Evolutionary conservation across 345 rosid species (phyloP), one percentile per base, ranked within the genome.

Genomic region (Trapa bicornis): DNA sequence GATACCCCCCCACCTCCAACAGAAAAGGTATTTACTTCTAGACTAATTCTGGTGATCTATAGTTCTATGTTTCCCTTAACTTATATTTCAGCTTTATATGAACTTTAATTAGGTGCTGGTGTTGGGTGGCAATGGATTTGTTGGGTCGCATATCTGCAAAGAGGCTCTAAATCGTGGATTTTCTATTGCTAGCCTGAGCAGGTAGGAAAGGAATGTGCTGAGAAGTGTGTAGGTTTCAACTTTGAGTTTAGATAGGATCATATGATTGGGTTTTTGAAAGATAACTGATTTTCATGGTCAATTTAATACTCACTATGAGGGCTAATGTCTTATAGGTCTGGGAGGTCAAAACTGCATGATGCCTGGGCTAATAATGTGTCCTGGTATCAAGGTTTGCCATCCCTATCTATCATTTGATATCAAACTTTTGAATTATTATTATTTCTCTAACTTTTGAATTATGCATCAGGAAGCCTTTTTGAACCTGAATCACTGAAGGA

Each of bases 41-140:
- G 14, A 16, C 32, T 9, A 61, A 9, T 65, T 13, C 42, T n/a
- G 35, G 66, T 12, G 32, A 22, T 33, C 29, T 38, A 17, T 29
- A 50, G 17, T 68, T 52, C 38, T 14, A 4, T 47, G 58, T 22
- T 65, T 2, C 1, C 15, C 37, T 37, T 47, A 16, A 17, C 47
- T 54, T n/a, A 39, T 65, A n/a, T 22, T 3, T 32, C 47, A 22
- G 47, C 66, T 73, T 54, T 64, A 1, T 57, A 35, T 61, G 14
- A 7, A 50, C 60, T 76, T 29, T 15, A 73, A 48, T 79, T 80
- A 95, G 99, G 75, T 91, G 73, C 97, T 95, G 77, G 97, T 95
- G 43, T 77, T 95, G 70, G 99, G 99, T 66, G 99, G 99, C 68
- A 95, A 82, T 84, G 99, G 97, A 61, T 95, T 91, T 84, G 97